These are phyloP conservation scores for Plasmodium ovale DNA, from an alignment of 169 alveolate genomes.

Conservation along the genomic window DNA sequence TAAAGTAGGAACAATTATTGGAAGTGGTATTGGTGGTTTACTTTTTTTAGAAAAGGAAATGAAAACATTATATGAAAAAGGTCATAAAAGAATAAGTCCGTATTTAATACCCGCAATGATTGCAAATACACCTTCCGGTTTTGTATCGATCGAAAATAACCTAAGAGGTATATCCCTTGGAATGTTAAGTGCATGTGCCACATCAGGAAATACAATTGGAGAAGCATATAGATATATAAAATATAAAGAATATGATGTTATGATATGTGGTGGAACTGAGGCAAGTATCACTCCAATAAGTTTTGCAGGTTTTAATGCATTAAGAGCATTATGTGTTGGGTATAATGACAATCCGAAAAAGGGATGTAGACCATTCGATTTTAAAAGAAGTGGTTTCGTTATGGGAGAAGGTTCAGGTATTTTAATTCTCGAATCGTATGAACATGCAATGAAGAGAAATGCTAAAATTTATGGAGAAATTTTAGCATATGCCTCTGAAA, in stretches of 20 bases:
- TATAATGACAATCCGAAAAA: slow-evolving; percentile 86
- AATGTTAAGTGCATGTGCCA: slow-evolving; percentile 88
- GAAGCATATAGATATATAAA: slow-evolving; percentile 85
- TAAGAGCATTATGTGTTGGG: slow-evolving; percentile 87
- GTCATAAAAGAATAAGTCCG: slow-evolving; percentile 80
- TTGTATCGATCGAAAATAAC: slow-evolving; percentile 80
- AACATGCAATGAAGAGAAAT: slow-evolving; percentile 90
- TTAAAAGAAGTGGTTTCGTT: slow-evolving; percentile 91
- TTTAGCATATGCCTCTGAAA: slow-evolving; percentile 84
- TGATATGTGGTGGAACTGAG: slow-evolving; percentile 91
- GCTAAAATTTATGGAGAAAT: slow-evolving; percentile 91
- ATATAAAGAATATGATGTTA: slow-evolving; percentile 86
- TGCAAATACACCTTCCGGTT: slow-evolving; percentile 84
- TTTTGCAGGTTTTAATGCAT: slow-evolving; percentile 84
- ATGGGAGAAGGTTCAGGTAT: slow-evolving; percentile 92
- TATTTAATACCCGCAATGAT: slow-evolving; percentile 85
- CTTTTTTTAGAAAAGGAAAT: slow-evolving; percentile 79
- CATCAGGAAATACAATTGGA: slow-evolving; percentile 89
- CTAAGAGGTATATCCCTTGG: slow-evolving; percentile 83
- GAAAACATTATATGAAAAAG: slow-evolving; percentile 67
- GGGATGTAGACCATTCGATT: slow-evolving; percentile 92
- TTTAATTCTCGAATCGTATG: slow-evolving; percentile 88
- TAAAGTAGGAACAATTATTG: slow-evolving; percentile 81
- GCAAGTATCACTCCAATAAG: slow-evolving; percentile 87
- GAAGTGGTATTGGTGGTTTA: slow-evolving; percentile 85